Evolutionary conservation across 1,139 yeast genomes (phyloP), one percentile per base, ranked within the genome.

Genomic region (Meyerozyma athensensis): DNA sequence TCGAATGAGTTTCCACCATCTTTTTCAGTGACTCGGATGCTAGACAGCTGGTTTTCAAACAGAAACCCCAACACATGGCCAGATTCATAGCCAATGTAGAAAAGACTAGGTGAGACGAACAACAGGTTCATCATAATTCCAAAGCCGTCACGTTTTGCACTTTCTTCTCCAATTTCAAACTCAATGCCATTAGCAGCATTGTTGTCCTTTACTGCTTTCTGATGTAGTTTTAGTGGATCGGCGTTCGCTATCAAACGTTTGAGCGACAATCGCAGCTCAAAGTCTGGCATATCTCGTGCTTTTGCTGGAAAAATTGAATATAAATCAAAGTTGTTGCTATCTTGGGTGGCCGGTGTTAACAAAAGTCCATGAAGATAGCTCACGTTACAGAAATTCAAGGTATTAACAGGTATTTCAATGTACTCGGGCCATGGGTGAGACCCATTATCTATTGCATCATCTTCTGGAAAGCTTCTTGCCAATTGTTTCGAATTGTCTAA

Each of bases 91-190:
- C 83, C 86, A 9, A 77, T 53, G 30, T 58, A 60, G 19, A 78
- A 52, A 0, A 37, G 18, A n/a, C 43, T 33, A 0, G 50, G 41
- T n/a, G 48, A 44, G 1, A 67, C 45, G 56, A 70, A 66, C 1
- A 62, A 43, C 28, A 71, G 43, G 41, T 59, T 68, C 86, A 79
- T 79, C 32, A 79, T 65, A 8, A 77, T 75, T 1, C 86, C 85
- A 41, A 68, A 65, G 24, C 71, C 65, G 19, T 58, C 64, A 33
- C 72, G 42, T 16, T 55, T 56, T 9, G 45, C 18, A 2, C 35
- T 43, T 12, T 48, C 44, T 21, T 50, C 50, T 13, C 48, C 53
- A 19, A 42, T 44, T 2, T 41, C 45, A n/a, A 41, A 34, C 26
- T 40, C 37, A 3, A 47, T 45, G 26, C 46, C 51, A 9, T 17